These are phyloP conservation scores for Neonectria hederae DNA, from an alignment of 2,329 filamentous ascomycete species.

Conservation along the genomic window DNA sequence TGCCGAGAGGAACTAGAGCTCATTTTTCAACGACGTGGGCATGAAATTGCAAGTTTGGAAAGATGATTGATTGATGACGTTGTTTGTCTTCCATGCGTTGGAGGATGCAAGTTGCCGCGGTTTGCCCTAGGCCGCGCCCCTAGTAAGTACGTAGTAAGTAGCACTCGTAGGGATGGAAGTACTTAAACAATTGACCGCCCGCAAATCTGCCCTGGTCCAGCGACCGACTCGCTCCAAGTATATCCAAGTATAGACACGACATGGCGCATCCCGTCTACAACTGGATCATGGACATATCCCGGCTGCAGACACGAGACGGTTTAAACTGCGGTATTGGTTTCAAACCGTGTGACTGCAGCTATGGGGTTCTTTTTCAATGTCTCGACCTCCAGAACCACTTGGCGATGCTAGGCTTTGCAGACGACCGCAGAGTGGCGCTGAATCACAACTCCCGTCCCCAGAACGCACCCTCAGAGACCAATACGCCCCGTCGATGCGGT, in stretches of 20 bases:
- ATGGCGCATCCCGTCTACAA: background rate
- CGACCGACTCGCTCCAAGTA: background rate
- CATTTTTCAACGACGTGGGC: too few species aligned
- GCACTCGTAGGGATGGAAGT: background rate
- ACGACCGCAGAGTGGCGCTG: background rate
- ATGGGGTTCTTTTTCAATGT: background rate
- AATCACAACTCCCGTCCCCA: background rate
- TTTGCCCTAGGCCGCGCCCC: background rate
- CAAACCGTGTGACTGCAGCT: background rate
- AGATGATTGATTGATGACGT: background rate
- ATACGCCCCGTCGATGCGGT: background rate
- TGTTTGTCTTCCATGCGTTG: background rate
- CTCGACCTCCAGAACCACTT: background rate
- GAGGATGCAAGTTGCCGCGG: slow-evolving; percentile 13
- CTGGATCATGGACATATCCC: background rate
- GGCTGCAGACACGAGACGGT: background rate
- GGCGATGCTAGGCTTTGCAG: background rate
- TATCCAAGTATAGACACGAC: background rate
- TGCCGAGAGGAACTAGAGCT: too few species aligned
- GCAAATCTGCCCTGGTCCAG: background rate
- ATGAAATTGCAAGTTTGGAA: background rate
- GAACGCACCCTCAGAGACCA: background rate
- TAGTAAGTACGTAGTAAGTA: too few species aligned
- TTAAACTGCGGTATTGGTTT: background rate
- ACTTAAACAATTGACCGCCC: background rate